phyloP scores from a whole-genome alignment of 768 basidiomycete species.

The Boletus sp. region DNA sequence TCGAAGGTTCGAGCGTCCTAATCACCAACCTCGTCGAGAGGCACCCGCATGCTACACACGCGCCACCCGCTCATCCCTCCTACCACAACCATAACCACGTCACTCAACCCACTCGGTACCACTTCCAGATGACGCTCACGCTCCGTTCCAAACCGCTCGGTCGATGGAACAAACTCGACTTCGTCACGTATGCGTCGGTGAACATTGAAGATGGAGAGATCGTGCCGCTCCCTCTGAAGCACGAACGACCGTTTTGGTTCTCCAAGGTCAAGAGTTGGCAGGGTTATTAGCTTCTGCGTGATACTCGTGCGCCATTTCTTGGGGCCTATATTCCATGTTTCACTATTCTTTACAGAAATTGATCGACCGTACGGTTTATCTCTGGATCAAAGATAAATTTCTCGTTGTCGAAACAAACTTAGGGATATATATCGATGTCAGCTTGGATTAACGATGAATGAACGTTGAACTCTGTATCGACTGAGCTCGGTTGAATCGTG shows the following conservation, averaged over 20 bases:
- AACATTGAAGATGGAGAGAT: conserved; percentile 73
- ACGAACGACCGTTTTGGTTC: conserved; percentile 92
- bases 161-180: conserved; percentile 78
- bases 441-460: neutral
- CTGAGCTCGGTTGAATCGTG: neutral
- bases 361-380: neutral
- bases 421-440: too few species aligned
- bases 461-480: neutral
- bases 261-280: conserved; percentile 79
- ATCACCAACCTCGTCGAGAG: conserved; percentile 62
- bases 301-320: neutral
- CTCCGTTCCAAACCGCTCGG: conserved; percentile 74
- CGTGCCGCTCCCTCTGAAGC: conserved; percentile 65
- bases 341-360: neutral
- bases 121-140: conserved; percentile 69
- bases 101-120: conserved; percentile 44
- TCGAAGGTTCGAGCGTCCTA: conserved; percentile 57
- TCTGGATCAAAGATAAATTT: neutral
- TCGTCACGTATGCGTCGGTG: conserved; percentile 71
- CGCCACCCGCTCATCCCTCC: conserved; percentile 5
- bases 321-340: neutral
- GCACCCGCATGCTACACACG: conserved; percentile 4
- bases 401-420: neutral
- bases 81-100: neutral
- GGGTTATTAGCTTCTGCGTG: conserved; percentile 14